A percentile compares a stretch with the other conserved stretches of the same genome.
Conservation (phyloP, 2,329 filamentous ascomycete species). For the Dactylellina parvicollis region DNA sequence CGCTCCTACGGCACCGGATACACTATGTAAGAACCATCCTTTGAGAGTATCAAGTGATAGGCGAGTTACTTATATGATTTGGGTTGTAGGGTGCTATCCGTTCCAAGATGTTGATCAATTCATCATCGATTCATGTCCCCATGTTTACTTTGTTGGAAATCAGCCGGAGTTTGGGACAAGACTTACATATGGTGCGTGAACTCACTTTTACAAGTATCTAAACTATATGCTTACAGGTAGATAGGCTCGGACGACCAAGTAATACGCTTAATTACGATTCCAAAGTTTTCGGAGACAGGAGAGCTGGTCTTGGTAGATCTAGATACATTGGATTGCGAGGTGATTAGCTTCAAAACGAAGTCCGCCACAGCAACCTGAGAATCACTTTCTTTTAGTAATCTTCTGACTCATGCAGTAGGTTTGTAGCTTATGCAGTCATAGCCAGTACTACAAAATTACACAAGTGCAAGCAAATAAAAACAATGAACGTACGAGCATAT, state of each 20-base stretch:
- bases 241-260: conserved; percentile 71
- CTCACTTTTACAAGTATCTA: not conserved
- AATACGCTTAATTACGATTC: conserved; percentile 83
- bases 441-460: too few relatives aligned
- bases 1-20: conserved; percentile 95
- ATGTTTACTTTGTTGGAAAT: conserved; percentile 89
- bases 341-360: conserved; percentile 66
- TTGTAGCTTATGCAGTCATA: not conserved
- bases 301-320: conserved; percentile 85
- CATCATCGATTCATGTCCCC: conserved; percentile 81
- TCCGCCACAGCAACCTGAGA: not conserved
- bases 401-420: not conserved
- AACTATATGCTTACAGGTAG: not conserved
- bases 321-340: conserved; percentile 82
- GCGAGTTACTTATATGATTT: not conserved
- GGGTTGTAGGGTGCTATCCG: conserved; percentile 81
- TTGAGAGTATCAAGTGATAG: conserved; percentile 42
- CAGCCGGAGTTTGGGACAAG: conserved; percentile 81
- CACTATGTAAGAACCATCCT: conserved; percentile 74
- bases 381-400: not conserved
- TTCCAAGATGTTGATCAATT: conserved; percentile 95
- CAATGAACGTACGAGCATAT: too few relatives aligned
- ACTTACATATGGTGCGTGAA: conserved; percentile 67
- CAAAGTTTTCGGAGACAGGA: conserved; percentile 79
- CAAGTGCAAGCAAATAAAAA: too few relatives aligned